Evolutionary conservation across 2,329 filamentous ascomycete genomes (phyloP), one percentile per base, ranked within the genome.

Genomic region (Colletotrichum gloeosporioides): DNA sequence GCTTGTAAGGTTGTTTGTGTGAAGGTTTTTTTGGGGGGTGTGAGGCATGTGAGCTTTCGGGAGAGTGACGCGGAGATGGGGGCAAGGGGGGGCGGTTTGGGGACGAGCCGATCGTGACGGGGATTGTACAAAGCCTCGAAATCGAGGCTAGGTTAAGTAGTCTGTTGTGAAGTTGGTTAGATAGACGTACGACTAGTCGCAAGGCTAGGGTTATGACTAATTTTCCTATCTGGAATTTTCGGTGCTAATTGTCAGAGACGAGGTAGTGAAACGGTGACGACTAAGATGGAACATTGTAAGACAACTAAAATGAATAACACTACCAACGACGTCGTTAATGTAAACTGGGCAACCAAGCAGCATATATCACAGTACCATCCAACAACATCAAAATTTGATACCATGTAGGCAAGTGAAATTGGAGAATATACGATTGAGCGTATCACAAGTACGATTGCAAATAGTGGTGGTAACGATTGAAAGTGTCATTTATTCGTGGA

Each of bases 391-490:
- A 2, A 22, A 22, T 22, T 22, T 22, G 22, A 22, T 22, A 22
- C 22, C 3, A 22, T 22, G 22, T 22, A 2, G 22, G 3, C 22
- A 22, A 22, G 22, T 22, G 22, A 22, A 22, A 3, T 22, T 22
- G 22, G 22, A 22, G 3, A 22, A 22, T 22, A 22, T 22, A 22
- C 22, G 22, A 22, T 22, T 22, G 22, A 22, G 22, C 29, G 29
- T 18, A 18, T 39, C 4, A 18, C 9, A n/a, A 1, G n/a, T 1
- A 12, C 5, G 9, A 2, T 10, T 44, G 8, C 18, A n/a, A 6
- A 2, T 12, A 9, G 3, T 44, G 9, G 5, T 44, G 9, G 3
- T 49, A 13, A 49, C 44, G 44, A 49, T 22, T 49, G n/a, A 22
- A 49, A 49, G 10, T 49, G 1, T 49, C 44, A 49, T 49, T 13